phyloP scores from a whole-genome alignment of 345 rosid species.

The Acer campestre region DNA sequence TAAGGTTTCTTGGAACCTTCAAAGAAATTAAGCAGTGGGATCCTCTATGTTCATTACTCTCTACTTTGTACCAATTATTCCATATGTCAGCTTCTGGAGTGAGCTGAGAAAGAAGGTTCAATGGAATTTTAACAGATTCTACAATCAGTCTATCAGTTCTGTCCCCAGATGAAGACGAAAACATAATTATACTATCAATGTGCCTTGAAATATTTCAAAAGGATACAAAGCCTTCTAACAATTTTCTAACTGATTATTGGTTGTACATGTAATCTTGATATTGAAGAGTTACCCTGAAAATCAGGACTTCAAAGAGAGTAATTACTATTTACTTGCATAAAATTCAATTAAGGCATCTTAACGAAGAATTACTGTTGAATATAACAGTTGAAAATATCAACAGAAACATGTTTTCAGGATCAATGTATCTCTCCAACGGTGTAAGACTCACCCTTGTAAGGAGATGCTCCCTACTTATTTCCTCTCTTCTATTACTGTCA shows the following conservation, averaged over 20 bases:
- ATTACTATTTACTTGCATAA: background rate
- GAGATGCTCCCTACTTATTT: conserved; percentile 8
- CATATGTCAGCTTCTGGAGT: background rate
- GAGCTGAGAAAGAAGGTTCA: background rate
- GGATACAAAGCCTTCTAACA: background rate
- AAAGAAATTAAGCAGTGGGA: background rate
- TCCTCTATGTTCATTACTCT: background rate
- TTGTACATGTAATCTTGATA: background rate
- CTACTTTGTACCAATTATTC: background rate
- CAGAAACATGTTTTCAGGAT: background rate
- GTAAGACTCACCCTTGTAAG: conserved; percentile 4
- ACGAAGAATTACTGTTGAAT: background rate
- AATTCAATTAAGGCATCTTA: background rate
- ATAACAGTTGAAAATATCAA: background rate
- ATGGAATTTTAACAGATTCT: background rate
- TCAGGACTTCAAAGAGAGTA: background rate
- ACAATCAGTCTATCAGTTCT: background rate
- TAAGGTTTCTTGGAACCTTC: background rate
- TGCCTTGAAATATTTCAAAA: background rate
- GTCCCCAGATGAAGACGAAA: background rate
- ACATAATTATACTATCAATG: background rate
- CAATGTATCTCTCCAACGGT: conserved; percentile 1
- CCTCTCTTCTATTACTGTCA: conserved; percentile 3
- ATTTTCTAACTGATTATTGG: background rate
- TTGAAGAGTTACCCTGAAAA: background rate